These are phyloP conservation scores for Leucaena leucocephala DNA, from an alignment of 306 rosid species.

Conservation along the genomic window DNA sequence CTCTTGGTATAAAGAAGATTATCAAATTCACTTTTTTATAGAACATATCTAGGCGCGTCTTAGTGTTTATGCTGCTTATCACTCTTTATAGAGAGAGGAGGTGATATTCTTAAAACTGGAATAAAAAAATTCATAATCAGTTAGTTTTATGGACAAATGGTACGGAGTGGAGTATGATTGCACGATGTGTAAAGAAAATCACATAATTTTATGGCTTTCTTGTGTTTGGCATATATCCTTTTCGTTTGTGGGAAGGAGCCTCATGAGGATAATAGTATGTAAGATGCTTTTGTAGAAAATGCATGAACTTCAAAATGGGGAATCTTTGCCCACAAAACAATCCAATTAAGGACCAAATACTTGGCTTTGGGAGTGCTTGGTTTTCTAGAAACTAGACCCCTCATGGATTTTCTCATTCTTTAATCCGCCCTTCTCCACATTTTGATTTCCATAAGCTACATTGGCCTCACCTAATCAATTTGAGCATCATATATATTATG, in stretches of 20 bases:
- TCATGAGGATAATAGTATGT: background rate
- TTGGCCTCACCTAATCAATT: constrained; percentile 15
- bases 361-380: constrained; percentile 4
- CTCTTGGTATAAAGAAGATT: no score
- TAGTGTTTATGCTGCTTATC: background rate
- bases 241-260: constrained; percentile 10
- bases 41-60: background rate
- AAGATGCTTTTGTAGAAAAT: background rate
- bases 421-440: background rate
- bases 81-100: no score
- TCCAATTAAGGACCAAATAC: background rate
- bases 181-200: background rate
- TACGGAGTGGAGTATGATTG: no score
- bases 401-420: background rate
- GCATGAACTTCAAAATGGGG: constrained; percentile 15
- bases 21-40: background rate
- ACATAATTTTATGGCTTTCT: no score
- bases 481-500: background rate
- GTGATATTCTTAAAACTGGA: no score
- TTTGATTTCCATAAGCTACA: background rate
- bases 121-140: no score
- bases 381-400: background rate
- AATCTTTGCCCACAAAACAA: constrained; percentile 23
- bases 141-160: no score
- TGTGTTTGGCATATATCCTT: constrained; percentile 31